Conservation (phyloP, 2,329 filamentous ascomycete species). For the Bipolaris bicolor region DNA sequence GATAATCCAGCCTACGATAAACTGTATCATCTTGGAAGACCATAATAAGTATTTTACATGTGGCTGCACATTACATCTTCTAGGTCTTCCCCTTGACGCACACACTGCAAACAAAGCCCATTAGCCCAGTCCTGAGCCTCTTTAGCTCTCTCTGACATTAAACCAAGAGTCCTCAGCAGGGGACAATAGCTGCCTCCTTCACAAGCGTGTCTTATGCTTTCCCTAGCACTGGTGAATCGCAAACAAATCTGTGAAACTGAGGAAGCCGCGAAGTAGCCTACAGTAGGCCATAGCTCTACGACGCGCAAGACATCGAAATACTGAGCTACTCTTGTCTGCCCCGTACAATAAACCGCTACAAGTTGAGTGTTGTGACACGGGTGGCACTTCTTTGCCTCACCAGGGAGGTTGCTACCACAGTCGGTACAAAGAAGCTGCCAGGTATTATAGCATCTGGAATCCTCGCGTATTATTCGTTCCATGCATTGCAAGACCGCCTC, state of each 20-base stretch:
- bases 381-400: conserved; percentile 9
- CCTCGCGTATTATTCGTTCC: background rate
- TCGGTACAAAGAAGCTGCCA: conserved; percentile 1
- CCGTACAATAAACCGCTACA: background rate
- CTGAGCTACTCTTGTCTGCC: conserved; percentile 9
- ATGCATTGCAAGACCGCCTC: background rate
- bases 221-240: conserved; percentile 1
- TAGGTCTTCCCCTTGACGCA: background rate
- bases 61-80: no score
- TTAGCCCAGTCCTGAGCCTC: background rate
- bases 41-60: no score
- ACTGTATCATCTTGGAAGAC: no score
- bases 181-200: conserved; percentile 2
- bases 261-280: background rate
- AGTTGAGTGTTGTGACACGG: conserved; percentile 6
- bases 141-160: background rate
- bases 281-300: conserved; percentile 6
- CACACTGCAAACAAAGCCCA: conserved; percentile 2
- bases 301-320: conserved; percentile 5
- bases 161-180: background rate
- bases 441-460: background rate
- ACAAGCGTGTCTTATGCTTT: conserved; percentile 3
- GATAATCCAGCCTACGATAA: no score
- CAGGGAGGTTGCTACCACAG: conserved; percentile 1
- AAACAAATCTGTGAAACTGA: background rate